Evolutionary conservation across 2,329 filamentous ascomycete species (phyloP).

Genomic region (Fusarium albidum): DNA sequence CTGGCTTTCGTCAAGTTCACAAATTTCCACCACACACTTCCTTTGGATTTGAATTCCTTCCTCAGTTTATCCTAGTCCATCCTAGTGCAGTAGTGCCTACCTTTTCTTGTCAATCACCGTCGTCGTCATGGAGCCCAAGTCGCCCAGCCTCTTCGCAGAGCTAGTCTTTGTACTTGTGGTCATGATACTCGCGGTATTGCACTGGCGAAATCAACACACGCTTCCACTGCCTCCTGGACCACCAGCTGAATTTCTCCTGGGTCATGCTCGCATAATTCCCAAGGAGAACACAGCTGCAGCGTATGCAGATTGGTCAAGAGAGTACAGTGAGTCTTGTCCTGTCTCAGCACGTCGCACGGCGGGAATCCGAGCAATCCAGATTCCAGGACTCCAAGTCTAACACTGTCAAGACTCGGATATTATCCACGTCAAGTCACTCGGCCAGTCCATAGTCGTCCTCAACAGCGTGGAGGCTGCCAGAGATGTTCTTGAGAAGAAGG

Average conservation of each 20-base stretch:
- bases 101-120: not conserved
- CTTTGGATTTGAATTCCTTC: not conserved
- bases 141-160: slow-evolving; percentile 10
- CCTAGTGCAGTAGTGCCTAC: no score
- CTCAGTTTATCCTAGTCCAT: not conserved
- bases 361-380: no score
- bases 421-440: slow-evolving; percentile 42
- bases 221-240: slow-evolving; percentile 40
- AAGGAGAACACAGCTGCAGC: slow-evolving; percentile 38
- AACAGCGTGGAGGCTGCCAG: slow-evolving; percentile 44
- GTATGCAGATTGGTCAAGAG: slow-evolving; percentile 39
- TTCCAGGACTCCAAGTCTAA: not conserved
- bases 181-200: slow-evolving; percentile 7
- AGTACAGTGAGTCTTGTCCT: slow-evolving; percentile 34
- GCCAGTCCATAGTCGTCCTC: slow-evolving; percentile 42
- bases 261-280: slow-evolving; percentile 40
- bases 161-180: slow-evolving; percentile 15
- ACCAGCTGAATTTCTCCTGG: slow-evolving; percentile 40
- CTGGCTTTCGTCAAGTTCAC: not conserved
- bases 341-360: not conserved
- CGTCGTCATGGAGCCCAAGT: slow-evolving; percentile 19
- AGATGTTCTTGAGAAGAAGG: slow-evolving; percentile 54
- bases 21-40: not conserved
- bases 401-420: slow-evolving; percentile 41
- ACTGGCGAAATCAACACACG: slow-evolving; percentile 9